phyloP scores from a whole-genome alignment of 192 early-diverging fungal species.

The Rhizoclosmatium sp. region DNA sequence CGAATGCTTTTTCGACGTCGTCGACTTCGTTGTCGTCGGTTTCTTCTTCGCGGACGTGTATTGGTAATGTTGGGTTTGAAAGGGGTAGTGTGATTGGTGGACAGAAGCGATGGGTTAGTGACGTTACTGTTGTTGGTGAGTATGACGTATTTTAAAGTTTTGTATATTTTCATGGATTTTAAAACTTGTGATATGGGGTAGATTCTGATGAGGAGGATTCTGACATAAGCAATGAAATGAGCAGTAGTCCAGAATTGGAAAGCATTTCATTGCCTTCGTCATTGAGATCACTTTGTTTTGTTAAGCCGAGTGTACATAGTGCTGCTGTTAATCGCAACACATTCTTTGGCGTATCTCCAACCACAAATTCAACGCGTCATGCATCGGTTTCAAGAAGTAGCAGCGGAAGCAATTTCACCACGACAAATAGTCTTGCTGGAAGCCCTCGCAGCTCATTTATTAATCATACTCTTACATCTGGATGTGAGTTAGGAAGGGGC shows the following conservation, averaged over 20 bases:
- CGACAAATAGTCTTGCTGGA: not conserved
- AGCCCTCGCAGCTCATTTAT: constrained; percentile 8
- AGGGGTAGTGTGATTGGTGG: too few relatives aligned
- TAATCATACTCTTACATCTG: constrained; percentile 17
- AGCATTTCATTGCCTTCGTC: not conserved
- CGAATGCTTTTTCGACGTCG: not conserved
- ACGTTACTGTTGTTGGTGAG: too few relatives aligned
- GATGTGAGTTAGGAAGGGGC: not conserved
- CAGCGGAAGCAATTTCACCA: not conserved
- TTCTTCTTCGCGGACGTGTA: too few relatives aligned
- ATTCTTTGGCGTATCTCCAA: too few relatives aligned
- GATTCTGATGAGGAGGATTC: not conserved
- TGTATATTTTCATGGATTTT: too few relatives aligned
- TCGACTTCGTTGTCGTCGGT: too few relatives aligned
- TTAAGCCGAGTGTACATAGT: too few relatives aligned
- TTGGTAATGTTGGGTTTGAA: too few relatives aligned
- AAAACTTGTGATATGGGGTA: too few relatives aligned
- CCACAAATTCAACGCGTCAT: not conserved
- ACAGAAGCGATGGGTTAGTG: too few relatives aligned
- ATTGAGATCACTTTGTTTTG: not conserved
- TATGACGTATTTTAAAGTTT: too few relatives aligned
- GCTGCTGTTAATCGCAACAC: too few relatives aligned
- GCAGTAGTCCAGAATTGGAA: not conserved
- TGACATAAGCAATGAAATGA: not conserved
- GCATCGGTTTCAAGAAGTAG: not conserved